Base-by-base conservation (phyloP, 805 yeast genomes). In the Kuraishia piskuri region DNA sequence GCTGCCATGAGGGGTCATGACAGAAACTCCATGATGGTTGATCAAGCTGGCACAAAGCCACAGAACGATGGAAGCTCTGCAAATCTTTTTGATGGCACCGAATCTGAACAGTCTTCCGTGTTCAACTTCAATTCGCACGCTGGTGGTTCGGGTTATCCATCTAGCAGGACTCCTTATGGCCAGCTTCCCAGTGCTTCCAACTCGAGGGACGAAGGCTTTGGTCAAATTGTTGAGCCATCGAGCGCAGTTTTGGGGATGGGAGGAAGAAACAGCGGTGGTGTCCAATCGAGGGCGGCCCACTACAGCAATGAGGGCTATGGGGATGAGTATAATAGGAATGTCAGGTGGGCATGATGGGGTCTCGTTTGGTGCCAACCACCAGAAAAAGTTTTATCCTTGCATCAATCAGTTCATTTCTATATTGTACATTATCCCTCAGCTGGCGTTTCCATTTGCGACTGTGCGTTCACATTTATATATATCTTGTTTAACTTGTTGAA, bases 1-100 rank as follows among this genome's bases (percentile, higher is more conserved):
- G 76, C 83, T 23, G 84, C 84, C 45, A 79, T 79, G 83, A 78
- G 76, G 61, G 85, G 84, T 20, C 84, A 80, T 60, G 83, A 79
- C 53, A 61, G 70, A 53, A 59, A 62, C 36, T 66, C 62, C 56
- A 68, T 51, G 77, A 66, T 53, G 56, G 67, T 53, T 58, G 59
- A 76, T 58, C 52, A 65, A 59, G 54, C 68, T 53, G 57, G 67
- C 53, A 48, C 56, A 37, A 68, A 71, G 50, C 59, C 69, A 46
- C 61, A 70, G 47, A 66, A 59, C 21, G 66, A 63, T 24, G 70
- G 70, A 0, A 66, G 65, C 48, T 71, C 71, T 17, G 72, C 68
- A 2, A n/a, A 48, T 22, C 40, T 48, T 3, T 48, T 24, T 19
- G 50, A 26, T 25, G 50, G 26, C 8, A 24, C 37, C 62, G 50